Evolutionary conservation across 306 rosid genomes (phyloP).

Genomic region (Inga leiocalycina): DNA sequence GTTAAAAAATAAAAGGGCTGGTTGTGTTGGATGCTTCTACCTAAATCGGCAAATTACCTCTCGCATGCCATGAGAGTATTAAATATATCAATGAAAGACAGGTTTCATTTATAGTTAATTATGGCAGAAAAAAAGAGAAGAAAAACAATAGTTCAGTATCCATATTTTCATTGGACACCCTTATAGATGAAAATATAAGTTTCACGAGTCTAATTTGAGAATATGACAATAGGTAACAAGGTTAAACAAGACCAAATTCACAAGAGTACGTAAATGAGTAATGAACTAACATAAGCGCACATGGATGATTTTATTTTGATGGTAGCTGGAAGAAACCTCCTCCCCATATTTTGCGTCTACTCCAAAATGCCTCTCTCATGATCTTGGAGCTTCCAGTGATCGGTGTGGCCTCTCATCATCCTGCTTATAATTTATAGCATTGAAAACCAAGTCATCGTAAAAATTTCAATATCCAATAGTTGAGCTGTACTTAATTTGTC

Average conservation of each 20-base stretch:
- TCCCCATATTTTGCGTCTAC: neutral
- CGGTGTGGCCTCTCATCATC: neutral
- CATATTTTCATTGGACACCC: neutral
- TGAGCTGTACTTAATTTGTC: neutral
- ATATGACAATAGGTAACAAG: neutral
- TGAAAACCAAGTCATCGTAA: neutral
- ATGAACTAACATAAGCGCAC: neutral
- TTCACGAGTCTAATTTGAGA: neutral
- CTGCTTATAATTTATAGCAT: neutral
- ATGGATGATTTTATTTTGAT: neutral
- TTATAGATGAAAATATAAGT: neutral
- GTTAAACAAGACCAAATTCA: neutral
- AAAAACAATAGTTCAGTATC: neutral
- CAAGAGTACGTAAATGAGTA: neutral
- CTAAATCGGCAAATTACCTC: neutral
- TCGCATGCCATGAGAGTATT: neutral
- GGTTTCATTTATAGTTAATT: neutral
- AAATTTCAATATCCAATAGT: neutral
- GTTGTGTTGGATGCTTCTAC: neutral
- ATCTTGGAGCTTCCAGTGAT: neutral
- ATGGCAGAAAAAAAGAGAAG: too few species aligned
- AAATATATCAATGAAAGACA: neutral
- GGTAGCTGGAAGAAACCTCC: neutral
- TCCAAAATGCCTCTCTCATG: neutral
- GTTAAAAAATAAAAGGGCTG: neutral